These are phyloP conservation scores for Carpinus viminea DNA, from an alignment of 306 rosid species.

Conservation along the genomic window DNA sequence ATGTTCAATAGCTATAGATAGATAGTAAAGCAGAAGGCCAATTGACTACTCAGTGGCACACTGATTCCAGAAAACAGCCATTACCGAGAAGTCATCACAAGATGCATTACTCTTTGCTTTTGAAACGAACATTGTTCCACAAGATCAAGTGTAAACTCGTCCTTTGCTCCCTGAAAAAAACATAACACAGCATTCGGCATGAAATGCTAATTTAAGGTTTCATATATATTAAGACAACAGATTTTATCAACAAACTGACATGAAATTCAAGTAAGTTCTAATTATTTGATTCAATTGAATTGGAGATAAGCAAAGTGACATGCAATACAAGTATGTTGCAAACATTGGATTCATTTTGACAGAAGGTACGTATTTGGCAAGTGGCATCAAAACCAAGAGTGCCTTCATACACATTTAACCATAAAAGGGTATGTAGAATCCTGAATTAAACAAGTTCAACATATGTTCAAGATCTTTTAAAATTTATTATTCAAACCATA, in stretches of 20 bases:
- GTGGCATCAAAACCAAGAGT: neutral
- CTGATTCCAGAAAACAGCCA: constrained; percentile 31
- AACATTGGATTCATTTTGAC: neutral
- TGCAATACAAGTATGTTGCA: neutral
- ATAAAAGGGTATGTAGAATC: neutral
- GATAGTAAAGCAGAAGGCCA: neutral
- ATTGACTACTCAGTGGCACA: neutral
- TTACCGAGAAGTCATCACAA: constrained; percentile 90
- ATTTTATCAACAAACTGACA: neutral
- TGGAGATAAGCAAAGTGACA: neutral
- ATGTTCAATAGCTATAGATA: neutral
- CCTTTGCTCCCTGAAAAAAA: constrained; percentile 66
- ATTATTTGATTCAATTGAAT: neutral
- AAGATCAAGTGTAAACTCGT: constrained; percentile 95
- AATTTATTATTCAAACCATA: neutral
- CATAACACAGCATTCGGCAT: constrained; percentile 1
- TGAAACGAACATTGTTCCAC: constrained; percentile 97
- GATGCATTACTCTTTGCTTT: constrained; percentile 93
- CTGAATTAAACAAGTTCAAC: neutral
- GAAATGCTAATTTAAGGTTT: neutral
- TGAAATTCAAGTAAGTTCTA: neutral
- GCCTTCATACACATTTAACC: constrained; percentile 4
- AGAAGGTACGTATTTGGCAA: neutral
- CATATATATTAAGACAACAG: neutral
- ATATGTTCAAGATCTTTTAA: neutral